phyloP scores from a whole-genome alignment of 2,329 filamentous ascomycete species.

The Boeremia lycopersici region DNA sequence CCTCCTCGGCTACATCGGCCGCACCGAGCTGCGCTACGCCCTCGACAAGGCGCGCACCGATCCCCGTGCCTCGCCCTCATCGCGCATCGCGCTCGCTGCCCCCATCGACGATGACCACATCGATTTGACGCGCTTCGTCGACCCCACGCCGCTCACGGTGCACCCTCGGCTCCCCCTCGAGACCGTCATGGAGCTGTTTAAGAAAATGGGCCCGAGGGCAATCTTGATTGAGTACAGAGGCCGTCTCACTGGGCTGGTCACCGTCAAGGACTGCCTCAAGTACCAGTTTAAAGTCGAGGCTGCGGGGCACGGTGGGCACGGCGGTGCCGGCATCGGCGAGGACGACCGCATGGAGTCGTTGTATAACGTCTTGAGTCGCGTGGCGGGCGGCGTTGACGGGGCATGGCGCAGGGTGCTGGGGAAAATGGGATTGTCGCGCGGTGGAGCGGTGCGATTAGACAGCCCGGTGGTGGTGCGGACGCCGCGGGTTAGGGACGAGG shows the following conservation, averaged over 20 bases:
- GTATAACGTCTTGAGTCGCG: slow-evolving; percentile 23
- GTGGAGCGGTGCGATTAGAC: slow-evolving; percentile 32
- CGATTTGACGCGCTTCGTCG: slow-evolving; percentile 86
- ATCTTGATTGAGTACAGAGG: slow-evolving; percentile 93
- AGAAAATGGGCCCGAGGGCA: slow-evolving; percentile 93
- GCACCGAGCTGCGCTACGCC: slow-evolving; percentile 89
- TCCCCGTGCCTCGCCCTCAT: slow-evolving; percentile 55
- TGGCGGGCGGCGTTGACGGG: slow-evolving; percentile 23
- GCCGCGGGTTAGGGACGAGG: background rate
- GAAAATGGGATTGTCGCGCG: slow-evolving; percentile 19
- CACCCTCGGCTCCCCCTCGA: slow-evolving; percentile 91
- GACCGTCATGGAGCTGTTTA: slow-evolving; percentile 98
- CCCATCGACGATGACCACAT: slow-evolving; percentile 44
- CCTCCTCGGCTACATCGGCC: slow-evolving; percentile 88
- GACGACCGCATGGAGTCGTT: slow-evolving; percentile 42
- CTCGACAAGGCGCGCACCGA: slow-evolving; percentile 79
- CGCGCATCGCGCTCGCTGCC: slow-evolving; percentile 67
- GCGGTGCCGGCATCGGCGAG: slow-evolving; percentile 7
- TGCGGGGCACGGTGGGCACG: slow-evolving; percentile 66
- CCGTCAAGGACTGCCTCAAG: slow-evolving; percentile 94
- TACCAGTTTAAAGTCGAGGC: slow-evolving; percentile 97
- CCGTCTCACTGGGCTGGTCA: slow-evolving; percentile 81
- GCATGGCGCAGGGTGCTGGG: slow-evolving; percentile 20
- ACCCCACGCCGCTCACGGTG: slow-evolving; percentile 85
- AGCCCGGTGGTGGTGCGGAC: slow-evolving; percentile 26